Base-by-base conservation (phyloP, 768 basidiomycete species). In the Suillus paluster region DNA sequence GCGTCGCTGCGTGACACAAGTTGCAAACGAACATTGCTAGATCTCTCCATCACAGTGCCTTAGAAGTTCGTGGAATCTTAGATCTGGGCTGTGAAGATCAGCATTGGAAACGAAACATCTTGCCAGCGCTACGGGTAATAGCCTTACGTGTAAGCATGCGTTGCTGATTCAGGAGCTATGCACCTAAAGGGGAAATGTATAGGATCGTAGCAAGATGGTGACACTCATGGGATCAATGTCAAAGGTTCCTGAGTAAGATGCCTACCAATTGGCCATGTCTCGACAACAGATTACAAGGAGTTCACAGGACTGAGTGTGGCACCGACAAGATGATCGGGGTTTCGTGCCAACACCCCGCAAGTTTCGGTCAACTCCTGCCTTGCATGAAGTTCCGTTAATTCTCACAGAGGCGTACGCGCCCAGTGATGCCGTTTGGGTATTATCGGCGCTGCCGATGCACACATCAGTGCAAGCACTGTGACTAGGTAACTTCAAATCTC, bases 401-500 rank as follows among this genome's bases (percentile, higher is more conserved):
- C 54, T 55, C 54, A 55, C 54, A 55, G 54, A 55, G 54, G 54
- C 36, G 25, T 55, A 39, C 54, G 54, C 54, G 54, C 54, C 54
- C 21, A 62, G 44, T 70, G 63, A 75, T 77, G 75, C 70, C 69
- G 73, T 68, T 63, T 63, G 64, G 62, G 58, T 63, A 72, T 57
- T 59, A 66, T 48, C 58, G 45, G 56, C 61, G 57, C 62, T 50
- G 56, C 61, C 60, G 62, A 62, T 54, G 34, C 55, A 53, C 65
- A 73, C 73, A 66, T 75, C 73, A 72, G 65, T 67, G 64, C 67
- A 33, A 69, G 64, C 63, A 71, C 59, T 66, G 64, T 74, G 73
- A 70, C 71, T 76, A 65, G 71, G 73, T 75, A 73, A 62, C 70
- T 65, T 68, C 41, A 66, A 73, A 62, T 68, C 66, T 68, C 41